Evolutionary conservation across 2,329 filamentous ascomycete genomes (phyloP).

Genomic region (Colletotrichum somersetense): DNA sequence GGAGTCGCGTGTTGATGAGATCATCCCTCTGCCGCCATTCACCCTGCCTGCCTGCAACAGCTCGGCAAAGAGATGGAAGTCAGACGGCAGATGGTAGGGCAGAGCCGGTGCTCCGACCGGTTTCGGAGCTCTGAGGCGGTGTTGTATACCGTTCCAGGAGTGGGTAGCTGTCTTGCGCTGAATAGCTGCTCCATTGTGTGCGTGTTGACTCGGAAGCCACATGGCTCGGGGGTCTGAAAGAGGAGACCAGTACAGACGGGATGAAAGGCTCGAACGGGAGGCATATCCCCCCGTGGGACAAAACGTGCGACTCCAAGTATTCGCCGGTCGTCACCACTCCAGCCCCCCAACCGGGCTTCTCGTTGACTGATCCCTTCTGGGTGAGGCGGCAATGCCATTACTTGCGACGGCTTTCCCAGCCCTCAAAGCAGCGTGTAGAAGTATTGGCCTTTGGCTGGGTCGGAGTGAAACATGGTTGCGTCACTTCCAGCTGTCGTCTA

Average conservation of each 20-base stretch:
- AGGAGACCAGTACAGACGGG: background rate
- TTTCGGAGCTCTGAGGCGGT: background rate
- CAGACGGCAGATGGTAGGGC: background rate
- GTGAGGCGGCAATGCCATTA: background rate
- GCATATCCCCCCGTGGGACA: background rate
- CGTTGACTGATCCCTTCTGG: background rate
- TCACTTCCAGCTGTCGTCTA: background rate
- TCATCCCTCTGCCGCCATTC: background rate
- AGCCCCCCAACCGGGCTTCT: background rate
- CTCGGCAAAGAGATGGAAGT: too few species aligned
- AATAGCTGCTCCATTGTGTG: background rate
- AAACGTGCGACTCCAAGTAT: background rate
- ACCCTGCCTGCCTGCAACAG: background rate
- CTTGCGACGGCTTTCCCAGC: background rate
- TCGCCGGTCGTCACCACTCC: background rate
- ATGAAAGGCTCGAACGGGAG: background rate
- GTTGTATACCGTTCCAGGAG: background rate
- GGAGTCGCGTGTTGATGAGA: background rate
- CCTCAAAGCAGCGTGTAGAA: background rate
- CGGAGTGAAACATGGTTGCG: background rate
- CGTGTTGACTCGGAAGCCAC: background rate
- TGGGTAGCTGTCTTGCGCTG: background rate
- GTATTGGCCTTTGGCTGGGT: background rate
- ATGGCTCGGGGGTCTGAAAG: background rate
- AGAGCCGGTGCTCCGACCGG: background rate